Percentiles rank a stretch among this genome's conserved stretches.
phyloP scores from a whole-genome alignment of 1,284 basidiomycete species.

The Cryptococcus sp. region DNA sequence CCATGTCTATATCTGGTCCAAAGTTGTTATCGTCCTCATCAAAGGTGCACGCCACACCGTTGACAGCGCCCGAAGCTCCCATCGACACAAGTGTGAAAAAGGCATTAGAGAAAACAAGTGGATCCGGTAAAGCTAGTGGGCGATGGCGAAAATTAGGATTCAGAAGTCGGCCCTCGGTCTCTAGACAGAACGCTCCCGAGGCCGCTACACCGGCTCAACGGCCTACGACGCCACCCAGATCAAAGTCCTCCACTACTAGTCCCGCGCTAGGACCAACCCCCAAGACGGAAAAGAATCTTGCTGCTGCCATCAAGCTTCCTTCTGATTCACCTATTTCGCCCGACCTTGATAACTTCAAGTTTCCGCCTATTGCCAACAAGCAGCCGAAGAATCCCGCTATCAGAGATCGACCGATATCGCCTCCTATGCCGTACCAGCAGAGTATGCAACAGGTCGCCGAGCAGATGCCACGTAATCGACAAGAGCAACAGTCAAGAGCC shows the following conservation, averaged over 20 bases:
- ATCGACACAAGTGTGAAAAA: slow-evolving; percentile 8
- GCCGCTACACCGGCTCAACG: background rate
- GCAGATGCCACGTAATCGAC: no score
- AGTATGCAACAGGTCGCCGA: background rate
- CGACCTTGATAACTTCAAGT: background rate
- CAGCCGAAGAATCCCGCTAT: background rate
- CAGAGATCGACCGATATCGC: background rate
- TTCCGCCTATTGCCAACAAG: background rate
- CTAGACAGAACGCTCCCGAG: background rate
- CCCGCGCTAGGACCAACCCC: background rate
- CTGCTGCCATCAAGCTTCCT: background rate
- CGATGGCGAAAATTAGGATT: slow-evolving; percentile 40
- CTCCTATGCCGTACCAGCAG: background rate
- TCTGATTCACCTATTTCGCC: background rate
- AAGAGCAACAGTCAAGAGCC: background rate
- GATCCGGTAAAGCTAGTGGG: slow-evolving; percentile 27
- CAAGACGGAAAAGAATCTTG: background rate
- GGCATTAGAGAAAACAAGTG: slow-evolving; percentile 25
- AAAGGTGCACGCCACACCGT: slow-evolving; percentile 23
- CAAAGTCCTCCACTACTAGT: background rate
- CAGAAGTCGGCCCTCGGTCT: slow-evolving; percentile 23
- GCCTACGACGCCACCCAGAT: background rate
- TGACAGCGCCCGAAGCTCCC: slow-evolving; percentile 10
- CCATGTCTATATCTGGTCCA: slow-evolving; percentile 34
- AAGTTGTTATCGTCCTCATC: slow-evolving; percentile 35